A percentile compares a stretch with the other conserved stretches of the same genome.
Evolutionary conservation across 1,139 yeast species (phyloP).

Genomic region (Kurtzmaniella quercitrusa): DNA sequence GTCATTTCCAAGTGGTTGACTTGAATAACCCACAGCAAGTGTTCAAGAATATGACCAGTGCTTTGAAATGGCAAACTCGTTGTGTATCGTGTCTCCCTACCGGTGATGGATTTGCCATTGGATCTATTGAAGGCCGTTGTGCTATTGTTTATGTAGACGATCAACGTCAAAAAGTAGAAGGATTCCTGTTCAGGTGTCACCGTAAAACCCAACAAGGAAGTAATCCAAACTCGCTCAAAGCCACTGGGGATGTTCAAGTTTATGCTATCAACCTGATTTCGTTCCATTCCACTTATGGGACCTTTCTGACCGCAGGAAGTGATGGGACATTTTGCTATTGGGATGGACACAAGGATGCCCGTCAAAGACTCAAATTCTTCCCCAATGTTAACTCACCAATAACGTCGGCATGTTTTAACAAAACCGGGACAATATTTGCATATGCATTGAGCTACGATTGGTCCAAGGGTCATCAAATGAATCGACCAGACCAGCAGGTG

Average conservation of each 20-base stretch:
- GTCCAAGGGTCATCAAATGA: slow-evolving; percentile 83
- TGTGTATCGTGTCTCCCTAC: slow-evolving; percentile 78
- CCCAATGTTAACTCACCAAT: slow-evolving; percentile 71
- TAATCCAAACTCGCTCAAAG: slow-evolving; percentile 1
- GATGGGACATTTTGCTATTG: slow-evolving; percentile 94
- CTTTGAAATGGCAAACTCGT: slow-evolving; percentile 88
- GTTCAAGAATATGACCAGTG: slow-evolving; percentile 72
- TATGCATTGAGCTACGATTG: slow-evolving; percentile 94
- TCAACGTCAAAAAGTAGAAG: slow-evolving; percentile 62
- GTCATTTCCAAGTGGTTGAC: slow-evolving; percentile 75
- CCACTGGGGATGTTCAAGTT: slow-evolving; percentile 45
- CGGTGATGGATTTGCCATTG: slow-evolving; percentile 90
- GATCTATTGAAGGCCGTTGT: slow-evolving; percentile 94
- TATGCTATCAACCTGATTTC: slow-evolving; percentile 77
- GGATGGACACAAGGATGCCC: slow-evolving; percentile 77
- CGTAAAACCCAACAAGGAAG: slow-evolving; percentile 43
- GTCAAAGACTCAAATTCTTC: slow-evolving; percentile 81
- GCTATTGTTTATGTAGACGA: slow-evolving; percentile 95
- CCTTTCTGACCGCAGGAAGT: slow-evolving; percentile 91
- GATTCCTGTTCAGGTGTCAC: slow-evolving; percentile 94
- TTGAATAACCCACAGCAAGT: slow-evolving; percentile 79
- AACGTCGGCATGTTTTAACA: slow-evolving; percentile 75
- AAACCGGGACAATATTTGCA: slow-evolving; percentile 81
- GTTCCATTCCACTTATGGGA: slow-evolving; percentile 88
- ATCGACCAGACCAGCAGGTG: slow-evolving; percentile 71